Percentiles rank a stretch among this genome's conserved stretches.
Conservation (phyloP, 2,329 filamentous ascomycete species). For the Cercospora berteroae region DNA sequence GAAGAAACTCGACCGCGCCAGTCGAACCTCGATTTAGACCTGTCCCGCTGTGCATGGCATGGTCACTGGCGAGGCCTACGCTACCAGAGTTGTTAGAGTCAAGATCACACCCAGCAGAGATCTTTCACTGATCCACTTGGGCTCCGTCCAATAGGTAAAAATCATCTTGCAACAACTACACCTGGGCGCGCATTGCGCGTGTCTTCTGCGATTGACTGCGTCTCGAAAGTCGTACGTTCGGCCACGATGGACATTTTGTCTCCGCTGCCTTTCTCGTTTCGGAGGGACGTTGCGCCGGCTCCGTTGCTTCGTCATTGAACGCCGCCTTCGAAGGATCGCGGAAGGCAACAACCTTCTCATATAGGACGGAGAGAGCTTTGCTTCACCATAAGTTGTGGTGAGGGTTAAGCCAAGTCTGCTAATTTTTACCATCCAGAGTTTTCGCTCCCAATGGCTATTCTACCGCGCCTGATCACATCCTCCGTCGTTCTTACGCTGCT, state of each 20-base stretch:
- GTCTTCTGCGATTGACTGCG: not conserved
- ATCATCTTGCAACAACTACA: no score
- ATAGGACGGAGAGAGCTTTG: not conserved
- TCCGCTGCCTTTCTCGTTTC: not conserved
- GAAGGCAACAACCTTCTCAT: slow-evolving; percentile 3
- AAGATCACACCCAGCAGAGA: not conserved
- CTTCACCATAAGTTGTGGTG: not conserved
- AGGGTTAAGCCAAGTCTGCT: not conserved
- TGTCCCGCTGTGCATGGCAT: not conserved
- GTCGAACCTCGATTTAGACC: not conserved
- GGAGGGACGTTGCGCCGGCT: not conserved
- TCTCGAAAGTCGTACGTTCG: not conserved
- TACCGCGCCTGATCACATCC: not conserved
- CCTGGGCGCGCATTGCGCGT: no score
- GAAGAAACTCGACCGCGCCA: not conserved
- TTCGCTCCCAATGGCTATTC: slow-evolving; percentile 1
- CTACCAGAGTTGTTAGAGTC: not conserved
- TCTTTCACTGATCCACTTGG: not conserved
- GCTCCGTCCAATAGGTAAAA: not conserved
- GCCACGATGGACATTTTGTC: not conserved
- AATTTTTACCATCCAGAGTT: not conserved
- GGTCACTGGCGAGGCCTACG: not conserved
- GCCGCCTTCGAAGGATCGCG: not conserved
- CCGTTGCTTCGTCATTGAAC: slow-evolving; percentile 2
- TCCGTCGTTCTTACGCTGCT: slow-evolving; percentile 4